phyloP scores from a whole-genome alignment of 257 asterid genomes.

The Schizonepeta tenuifolia region DNA sequence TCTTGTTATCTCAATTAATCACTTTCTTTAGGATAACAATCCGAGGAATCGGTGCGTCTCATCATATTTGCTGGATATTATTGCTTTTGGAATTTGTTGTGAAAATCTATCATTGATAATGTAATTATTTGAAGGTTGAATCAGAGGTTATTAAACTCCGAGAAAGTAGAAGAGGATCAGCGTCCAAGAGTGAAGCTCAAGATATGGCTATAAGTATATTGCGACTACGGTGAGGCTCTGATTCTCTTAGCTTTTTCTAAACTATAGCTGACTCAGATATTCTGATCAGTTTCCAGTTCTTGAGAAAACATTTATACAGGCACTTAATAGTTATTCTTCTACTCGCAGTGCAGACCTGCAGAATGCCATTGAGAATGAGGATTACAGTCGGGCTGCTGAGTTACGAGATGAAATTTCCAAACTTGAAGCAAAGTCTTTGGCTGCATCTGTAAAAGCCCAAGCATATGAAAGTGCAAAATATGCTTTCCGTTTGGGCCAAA shows the following conservation, averaged over 20 bases:
- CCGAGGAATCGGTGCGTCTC: neutral
- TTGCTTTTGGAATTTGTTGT: neutral
- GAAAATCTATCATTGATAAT: neutral
- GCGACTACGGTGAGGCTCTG: slow-evolving; percentile 70
- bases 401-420: slow-evolving; percentile 83
- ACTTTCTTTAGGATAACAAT: neutral
- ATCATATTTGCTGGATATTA: neutral
- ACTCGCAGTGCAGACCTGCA: slow-evolving; percentile 87
- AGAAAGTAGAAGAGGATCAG: slow-evolving; percentile 75
- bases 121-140: slow-evolving; percentile 70
- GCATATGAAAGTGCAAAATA: slow-evolving; percentile 78
- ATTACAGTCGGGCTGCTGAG: slow-evolving; percentile 85
- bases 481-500: slow-evolving; percentile 92
- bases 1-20: neutral
- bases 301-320: neutral
- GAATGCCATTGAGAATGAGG: slow-evolving; percentile 79
- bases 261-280: slow-evolving; percentile 12
- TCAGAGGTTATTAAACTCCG: slow-evolving; percentile 70
- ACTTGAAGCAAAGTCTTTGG: slow-evolving; percentile 87
- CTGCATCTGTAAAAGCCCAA: slow-evolving; percentile 80
- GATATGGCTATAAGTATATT: slow-evolving; percentile 91
- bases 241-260: slow-evolving; percentile 16
- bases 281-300: neutral
- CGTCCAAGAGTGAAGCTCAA: slow-evolving; percentile 92
- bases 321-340: slow-evolving; percentile 31